Evolutionary conservation across 1,284 basidiomycete species (phyloP).

Genomic region (Lentinula novae-zelandiae): DNA sequence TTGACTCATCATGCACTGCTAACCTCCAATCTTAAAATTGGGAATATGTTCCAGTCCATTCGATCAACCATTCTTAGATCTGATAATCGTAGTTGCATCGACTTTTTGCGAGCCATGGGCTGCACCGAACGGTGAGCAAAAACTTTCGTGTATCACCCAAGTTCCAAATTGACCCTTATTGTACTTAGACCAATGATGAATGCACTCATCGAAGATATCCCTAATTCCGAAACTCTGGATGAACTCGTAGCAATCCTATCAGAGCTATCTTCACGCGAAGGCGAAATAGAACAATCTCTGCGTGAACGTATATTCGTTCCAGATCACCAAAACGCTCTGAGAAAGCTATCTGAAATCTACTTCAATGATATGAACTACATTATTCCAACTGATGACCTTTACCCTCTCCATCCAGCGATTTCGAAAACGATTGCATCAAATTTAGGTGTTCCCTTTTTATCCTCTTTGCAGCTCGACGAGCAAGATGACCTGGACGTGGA

Average conservation of each 20-base stretch:
- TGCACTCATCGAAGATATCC: constrained; percentile 26
- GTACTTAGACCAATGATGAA: constrained; percentile 26
- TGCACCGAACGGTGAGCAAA: constrained; percentile 30
- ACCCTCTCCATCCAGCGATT: constrained; percentile 29
- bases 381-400: constrained; percentile 12
- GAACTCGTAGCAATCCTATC: constrained; percentile 20
- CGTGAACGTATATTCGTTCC: constrained; percentile 30
- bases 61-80: constrained; percentile 5
- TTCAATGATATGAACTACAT: constrained; percentile 34
- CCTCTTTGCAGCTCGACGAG: background rate
- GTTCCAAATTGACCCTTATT: background rate
- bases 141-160: background rate
- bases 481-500: constrained; percentile 1
- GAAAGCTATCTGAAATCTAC: constrained; percentile 23
- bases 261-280: constrained; percentile 24
- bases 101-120: constrained; percentile 31
- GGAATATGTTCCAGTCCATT: background rate
- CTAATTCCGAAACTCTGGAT: background rate
- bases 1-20: background rate
- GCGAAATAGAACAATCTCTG: constrained; percentile 14
- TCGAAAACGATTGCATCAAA: constrained; percentile 26
- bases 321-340: constrained; percentile 25
- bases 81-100: constrained; percentile 6
- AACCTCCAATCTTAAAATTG: background rate
- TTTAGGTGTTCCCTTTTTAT: constrained; percentile 24